Base-by-base conservation (phyloP, 176 grass and related monocot genomes). In the Dendrocalamus sinicus region DNA sequence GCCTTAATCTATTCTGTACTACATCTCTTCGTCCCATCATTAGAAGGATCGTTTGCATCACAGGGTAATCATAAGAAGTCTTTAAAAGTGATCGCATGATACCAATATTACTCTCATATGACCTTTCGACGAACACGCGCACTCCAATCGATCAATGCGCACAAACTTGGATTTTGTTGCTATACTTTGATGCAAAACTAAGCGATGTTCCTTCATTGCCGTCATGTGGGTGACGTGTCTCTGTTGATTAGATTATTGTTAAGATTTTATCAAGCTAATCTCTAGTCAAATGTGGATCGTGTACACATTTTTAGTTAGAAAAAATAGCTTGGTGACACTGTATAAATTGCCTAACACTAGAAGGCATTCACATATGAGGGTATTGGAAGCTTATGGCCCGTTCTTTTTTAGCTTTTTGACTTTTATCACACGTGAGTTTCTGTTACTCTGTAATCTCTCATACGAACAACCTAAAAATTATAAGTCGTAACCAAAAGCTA, bases 41-140 rank as follows among this genome's bases (percentile, higher is more conserved):
- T 82, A 24, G 70, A 82, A 76, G 47, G 59, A 64, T 78, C 75
- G 41, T 75, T 90, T 72, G 68, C 88, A 92, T 87, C 78, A 85
- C 70, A 77, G 53, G 52, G 71, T 81, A 93, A 91, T 94, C 83
- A 94, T 91, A 83, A 82, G 69, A 70, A 52, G 70, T 64, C 32
- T 22, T 26, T 7, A 54, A 89, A 88, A 80, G 77, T 73, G 85
- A 75, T 85, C 19, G n/a, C 64, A 86, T 86, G 52, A 58, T 90
- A 70, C 52, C 70, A 81, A 87, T 59, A 73, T 64, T 70, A 73
- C 24, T 66, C 66, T 89, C 73, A 14, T 40, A 4, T 81, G 52
- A 68, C 46, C 75, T 83, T 85, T 80, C 39, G 70, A 88, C 51
- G 79, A 86, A 83, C 89, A 84, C n/a, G 35, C 80, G 72, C 53